Percentiles rank a stretch among this genome's conserved stretches.
Conservation (phyloP, 257 asterid species). For the Plantago ovata region DNA sequence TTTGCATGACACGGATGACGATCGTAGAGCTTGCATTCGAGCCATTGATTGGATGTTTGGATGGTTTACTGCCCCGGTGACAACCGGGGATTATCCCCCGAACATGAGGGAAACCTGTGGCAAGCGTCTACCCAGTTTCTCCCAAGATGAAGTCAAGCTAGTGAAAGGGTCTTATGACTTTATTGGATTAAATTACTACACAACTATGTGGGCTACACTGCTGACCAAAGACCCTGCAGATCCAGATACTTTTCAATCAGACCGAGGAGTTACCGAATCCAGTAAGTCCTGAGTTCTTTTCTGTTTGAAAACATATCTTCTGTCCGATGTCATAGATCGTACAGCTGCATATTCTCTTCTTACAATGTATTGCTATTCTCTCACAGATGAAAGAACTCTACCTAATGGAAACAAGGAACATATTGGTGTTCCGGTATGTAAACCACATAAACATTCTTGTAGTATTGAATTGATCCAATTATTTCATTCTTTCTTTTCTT, state of each 20-base stretch:
- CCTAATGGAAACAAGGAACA: too few relatives aligned
- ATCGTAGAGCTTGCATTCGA: slow-evolving; percentile 4
- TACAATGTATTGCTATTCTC: neutral
- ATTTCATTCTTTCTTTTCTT: neutral
- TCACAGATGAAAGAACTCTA: neutral
- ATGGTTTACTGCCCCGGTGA: slow-evolving; percentile 22
- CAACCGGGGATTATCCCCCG: neutral
- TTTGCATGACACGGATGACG: slow-evolving; percentile 4
- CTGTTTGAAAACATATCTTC: too few relatives aligned
- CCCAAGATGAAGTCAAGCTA: neutral
- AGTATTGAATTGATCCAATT: neutral
- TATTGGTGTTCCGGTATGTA: slow-evolving; percentile 14
- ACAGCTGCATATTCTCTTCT: neutral
- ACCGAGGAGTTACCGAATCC: neutral
- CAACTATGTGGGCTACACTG: neutral
- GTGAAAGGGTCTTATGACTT: slow-evolving; percentile 1
- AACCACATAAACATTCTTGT: too few relatives aligned
- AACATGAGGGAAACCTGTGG: slow-evolving; percentile 9
- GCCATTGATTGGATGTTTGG: slow-evolving; percentile 30
- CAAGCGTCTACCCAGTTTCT: slow-evolving; percentile 6
- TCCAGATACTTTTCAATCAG: too few relatives aligned
- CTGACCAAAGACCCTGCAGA: neutral
- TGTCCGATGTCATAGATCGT: too few relatives aligned
- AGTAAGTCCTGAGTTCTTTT: neutral
- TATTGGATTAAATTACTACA: slow-evolving; percentile 1